A percentile compares a stretch with the other conserved stretches of the same genome.
Conservation (phyloP, 352 stramenopile species). For the Globisporangium viniferum region DNA sequence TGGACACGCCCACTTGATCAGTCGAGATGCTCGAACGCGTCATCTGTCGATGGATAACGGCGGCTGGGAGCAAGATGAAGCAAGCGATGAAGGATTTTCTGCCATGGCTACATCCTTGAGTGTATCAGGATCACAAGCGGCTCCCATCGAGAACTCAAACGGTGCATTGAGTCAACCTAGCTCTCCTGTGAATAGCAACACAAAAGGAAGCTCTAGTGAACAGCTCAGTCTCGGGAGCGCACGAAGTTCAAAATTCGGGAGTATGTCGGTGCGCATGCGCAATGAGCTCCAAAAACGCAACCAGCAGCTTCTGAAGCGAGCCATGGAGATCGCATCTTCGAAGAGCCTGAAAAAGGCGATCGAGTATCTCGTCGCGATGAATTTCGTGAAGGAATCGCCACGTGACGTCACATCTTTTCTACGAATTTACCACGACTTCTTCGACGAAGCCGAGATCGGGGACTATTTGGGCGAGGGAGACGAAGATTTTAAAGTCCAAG, state of each 20-base stretch:
- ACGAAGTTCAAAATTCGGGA: constrained; percentile 36
- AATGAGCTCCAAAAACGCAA: constrained; percentile 84
- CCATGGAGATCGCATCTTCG: constrained; percentile 72
- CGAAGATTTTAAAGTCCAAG: constrained; percentile 88
- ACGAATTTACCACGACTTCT: constrained; percentile 90
- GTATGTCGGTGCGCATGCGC: constrained; percentile 68
- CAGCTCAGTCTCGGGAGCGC: neutral
- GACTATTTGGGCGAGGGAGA: constrained; percentile 94
- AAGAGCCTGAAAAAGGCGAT: constrained; percentile 88
- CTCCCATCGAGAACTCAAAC: neutral
- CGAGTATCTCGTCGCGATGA: constrained; percentile 84
- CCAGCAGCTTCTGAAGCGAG: constrained; percentile 74
- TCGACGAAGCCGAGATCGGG: constrained; percentile 91
- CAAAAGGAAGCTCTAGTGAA: neutral
- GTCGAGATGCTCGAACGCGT: constrained; percentile 65
- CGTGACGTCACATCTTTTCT: constrained; percentile 94
- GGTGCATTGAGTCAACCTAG: constrained; percentile 2
- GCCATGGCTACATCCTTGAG: neutral
- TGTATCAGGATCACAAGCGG: neutral
- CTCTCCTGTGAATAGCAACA: neutral
- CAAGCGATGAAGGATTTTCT: constrained; percentile 14
- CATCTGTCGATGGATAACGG: constrained; percentile 82
- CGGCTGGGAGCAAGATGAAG: constrained; percentile 83
- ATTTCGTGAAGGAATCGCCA: constrained; percentile 80
- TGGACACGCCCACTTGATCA: constrained; percentile 84